Evolutionary conservation across 306 rosid genomes (phyloP), one percentile per base, ranked within the genome.

Genomic region (Castanea crenata): DNA sequence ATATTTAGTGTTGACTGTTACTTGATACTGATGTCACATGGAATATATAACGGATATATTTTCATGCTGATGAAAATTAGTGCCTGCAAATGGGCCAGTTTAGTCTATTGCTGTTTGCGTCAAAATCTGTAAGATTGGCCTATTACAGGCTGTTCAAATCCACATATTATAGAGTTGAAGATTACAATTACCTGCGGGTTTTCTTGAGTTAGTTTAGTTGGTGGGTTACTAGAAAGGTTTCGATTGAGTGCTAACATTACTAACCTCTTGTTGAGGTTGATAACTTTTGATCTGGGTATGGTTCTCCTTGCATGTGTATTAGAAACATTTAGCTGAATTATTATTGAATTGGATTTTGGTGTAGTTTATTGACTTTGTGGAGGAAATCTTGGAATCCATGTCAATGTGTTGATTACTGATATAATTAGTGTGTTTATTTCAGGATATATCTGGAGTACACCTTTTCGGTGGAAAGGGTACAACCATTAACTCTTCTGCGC

Each of bases 401-500:
- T 65, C 71, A 31, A 57, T 34, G n/a, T 65, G 46, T 6, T 18
- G 71, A 35, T 29, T 14, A 55, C 31, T 46, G 38, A 20, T 23
- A 25, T 41, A 46, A n/a, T 31, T 69, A 55, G 57, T 55, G 3
- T 4, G 21, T 81, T 72, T 71, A 18, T 85, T 85, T 55, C 90
- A 92, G 98, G 95, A 91, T 82, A 73, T 86, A 74, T 90, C 95
- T 16, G 98, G 98, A 55, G 89, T 87, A 4, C 87, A 90, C 84
- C 89, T 87, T 73, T 95, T 91, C 62, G 97, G 99, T 10, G 98
- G 91, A 9, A 80, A 84, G 49, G 96, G 99, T 6, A 78, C 93
- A 80, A 88, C 87, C 11, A 71, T 91, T 35, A 78, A 81, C 49
- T 79, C 99, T 41, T 89, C 98, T 64, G 56, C 86, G 67, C 90